phyloP scores from a whole-genome alignment of 495 filamentous ascomycete genomes.

The Jackrogersella multiformis region DNA sequence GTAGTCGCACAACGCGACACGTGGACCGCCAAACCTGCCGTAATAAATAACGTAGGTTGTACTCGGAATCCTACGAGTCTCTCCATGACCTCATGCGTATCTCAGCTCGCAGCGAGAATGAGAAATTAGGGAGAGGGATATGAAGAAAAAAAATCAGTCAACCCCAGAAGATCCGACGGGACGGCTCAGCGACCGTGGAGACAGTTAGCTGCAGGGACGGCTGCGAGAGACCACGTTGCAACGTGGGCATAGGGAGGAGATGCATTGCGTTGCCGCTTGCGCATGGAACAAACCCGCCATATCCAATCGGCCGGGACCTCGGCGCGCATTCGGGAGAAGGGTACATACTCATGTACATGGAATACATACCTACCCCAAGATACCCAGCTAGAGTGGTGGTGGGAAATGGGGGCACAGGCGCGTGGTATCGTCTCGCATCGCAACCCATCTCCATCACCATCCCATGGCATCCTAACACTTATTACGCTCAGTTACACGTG shows the following conservation, averaged over 20 bases:
- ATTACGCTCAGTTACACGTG: conserved; percentile 43
- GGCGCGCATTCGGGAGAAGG: conserved; percentile 24
- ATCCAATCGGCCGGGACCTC: conserved; percentile 40
- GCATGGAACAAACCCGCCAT: conserved; percentile 30
- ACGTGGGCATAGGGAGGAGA: conserved; percentile 28
- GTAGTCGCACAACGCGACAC: conserved; percentile 36
- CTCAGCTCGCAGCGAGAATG: background rate
- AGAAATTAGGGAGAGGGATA: no score
- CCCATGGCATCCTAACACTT: conserved; percentile 9
- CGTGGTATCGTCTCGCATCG: conserved; percentile 11
- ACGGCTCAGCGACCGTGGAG: conserved; percentile 34
- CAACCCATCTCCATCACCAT: background rate
- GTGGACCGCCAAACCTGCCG: conserved; percentile 16
- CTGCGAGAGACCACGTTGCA: conserved; percentile 41
- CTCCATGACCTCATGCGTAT: background rate
- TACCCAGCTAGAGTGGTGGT: no score
- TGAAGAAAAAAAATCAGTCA: background rate
- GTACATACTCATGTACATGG: background rate
- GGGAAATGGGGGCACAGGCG: background rate
- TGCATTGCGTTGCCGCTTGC: conserved; percentile 9
- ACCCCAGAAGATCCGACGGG: conserved; percentile 30
- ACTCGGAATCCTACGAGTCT: background rate
- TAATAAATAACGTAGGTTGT: background rate
- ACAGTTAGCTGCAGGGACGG: conserved; percentile 32
- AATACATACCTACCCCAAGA: no score